A percentile compares a stretch with the other conserved stretches of the same genome.
Evolutionary conservation across 441 rosid species (phyloP).

Genomic region (Macaranga tanarius): DNA sequence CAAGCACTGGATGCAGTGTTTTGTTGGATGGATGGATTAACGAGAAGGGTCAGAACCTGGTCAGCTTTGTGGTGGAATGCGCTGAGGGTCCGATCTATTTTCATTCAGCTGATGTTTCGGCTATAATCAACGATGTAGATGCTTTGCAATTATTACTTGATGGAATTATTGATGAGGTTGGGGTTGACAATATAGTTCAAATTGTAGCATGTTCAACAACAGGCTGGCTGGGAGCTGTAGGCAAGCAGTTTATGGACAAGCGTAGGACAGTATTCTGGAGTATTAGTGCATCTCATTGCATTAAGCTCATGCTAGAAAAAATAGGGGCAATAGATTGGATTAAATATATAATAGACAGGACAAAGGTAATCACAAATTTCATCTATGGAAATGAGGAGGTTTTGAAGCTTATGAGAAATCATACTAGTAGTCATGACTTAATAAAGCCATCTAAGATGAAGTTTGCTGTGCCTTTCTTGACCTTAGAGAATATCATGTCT

Average conservation of each 20-base stretch:
- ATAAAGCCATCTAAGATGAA: conserved; percentile 38
- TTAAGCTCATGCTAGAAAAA: conserved; percentile 48
- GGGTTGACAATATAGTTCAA: conserved; percentile 50
- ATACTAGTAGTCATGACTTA: conserved; percentile 27
- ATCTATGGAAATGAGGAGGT: conserved; percentile 33
- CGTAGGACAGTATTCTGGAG: conserved; percentile 43
- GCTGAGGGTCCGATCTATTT: conserved; percentile 51
- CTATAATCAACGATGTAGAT: conserved; percentile 17
- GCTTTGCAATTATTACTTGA: conserved; percentile 41
- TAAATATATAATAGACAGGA: conserved; percentile 32
- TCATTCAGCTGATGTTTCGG: conserved; percentile 42
- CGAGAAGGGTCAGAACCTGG: conserved; percentile 41
- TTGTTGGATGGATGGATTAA: conserved; percentile 61
- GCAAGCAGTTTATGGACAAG: conserved; percentile 29
- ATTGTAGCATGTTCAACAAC: conserved; percentile 39
- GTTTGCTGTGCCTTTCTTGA: conserved; percentile 38
- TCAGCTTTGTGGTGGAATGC: conserved; percentile 47
- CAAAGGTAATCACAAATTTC: conserved; percentile 38
- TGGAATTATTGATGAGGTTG: conserved; percentile 43
- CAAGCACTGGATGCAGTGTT: conserved; percentile 53
- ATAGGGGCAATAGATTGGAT: conserved; percentile 30
- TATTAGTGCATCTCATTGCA: conserved; percentile 48
- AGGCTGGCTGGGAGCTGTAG: conserved; percentile 46
- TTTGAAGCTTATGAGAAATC: conserved; percentile 30
- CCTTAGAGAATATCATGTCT: conserved; percentile 42